Conservation (phyloP, 768 basidiomycete species). For the Podaxis carcinomalis region DNA sequence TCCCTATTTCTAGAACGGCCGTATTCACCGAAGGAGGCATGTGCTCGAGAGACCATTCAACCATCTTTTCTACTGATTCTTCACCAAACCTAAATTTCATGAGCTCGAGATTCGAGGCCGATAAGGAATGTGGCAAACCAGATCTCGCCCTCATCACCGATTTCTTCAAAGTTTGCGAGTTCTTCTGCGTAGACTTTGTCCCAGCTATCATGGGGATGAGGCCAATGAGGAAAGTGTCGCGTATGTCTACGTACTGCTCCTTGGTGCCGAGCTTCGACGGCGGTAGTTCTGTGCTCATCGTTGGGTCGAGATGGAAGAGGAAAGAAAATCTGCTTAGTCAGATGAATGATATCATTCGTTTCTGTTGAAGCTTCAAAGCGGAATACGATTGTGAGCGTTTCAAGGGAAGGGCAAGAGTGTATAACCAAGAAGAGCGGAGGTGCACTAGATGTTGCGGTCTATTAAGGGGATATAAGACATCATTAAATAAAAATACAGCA, state of each 20-base stretch:
- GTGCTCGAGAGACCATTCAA: conserved; percentile 61
- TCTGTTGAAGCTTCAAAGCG: background rate
- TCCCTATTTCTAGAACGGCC: conserved; percentile 72
- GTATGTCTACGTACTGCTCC: conserved; percentile 52
- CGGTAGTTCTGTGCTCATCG: conserved; percentile 37
- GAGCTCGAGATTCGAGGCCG: background rate
- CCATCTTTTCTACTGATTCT: conserved; percentile 75
- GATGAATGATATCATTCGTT: conserved; percentile 10
- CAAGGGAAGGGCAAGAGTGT: background rate
- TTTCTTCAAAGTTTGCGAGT: conserved; percentile 66
- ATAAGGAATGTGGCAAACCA: conserved; percentile 45
- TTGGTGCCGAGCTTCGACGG: conserved; percentile 79
- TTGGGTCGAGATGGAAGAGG: conserved; percentile 12
- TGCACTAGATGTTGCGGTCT: conserved; percentile 8
- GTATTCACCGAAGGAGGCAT: conserved; percentile 43
- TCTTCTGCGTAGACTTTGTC: conserved; percentile 72
- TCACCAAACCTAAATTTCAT: conserved; percentile 65
- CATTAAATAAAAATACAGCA: conserved; percentile 9
- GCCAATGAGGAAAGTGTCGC: background rate
- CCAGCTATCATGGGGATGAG: conserved; percentile 48
- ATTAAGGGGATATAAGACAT: conserved; percentile 1
- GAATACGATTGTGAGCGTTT: background rate
- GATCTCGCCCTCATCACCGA: conserved; percentile 81
- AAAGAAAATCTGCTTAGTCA: conserved; percentile 27
- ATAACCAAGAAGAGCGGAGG: background rate